Evolutionary conservation across 352 stramenopile genomes (phyloP), one percentile per base, ranked within the genome.

Genomic region (Pythium apleroticum): DNA sequence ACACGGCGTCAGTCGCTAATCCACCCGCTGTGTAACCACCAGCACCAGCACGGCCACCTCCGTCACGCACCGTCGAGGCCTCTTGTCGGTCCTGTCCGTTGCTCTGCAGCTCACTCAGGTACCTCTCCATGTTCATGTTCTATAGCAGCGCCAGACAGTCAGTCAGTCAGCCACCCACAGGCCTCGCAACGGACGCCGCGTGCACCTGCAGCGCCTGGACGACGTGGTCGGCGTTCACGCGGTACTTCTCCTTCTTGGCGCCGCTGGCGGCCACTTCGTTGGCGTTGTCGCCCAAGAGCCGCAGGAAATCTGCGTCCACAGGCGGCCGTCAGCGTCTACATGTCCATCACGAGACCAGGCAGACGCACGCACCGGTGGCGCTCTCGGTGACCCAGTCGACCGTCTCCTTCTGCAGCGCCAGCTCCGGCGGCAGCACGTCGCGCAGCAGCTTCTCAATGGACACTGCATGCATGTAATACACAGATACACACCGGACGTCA

Each of bases 231-330:
- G 75, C 41, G 19, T 73, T 75, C 52, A 93, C 81, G 49, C 84
- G 84, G 53, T 90, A 89, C 60, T 88, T 87, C 43, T 93, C 80
- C 53, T 79, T 86, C 63, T 75, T 86, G 14, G 81, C 71, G 24
- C 57, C 52, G 4, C 50, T 65, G 54, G 86, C 78, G 0, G 84
- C 84, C 11, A 85, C 66, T 3, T 54, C 61, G 50, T 93, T 91
- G 17, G 84, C 77, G 22, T 78, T 72, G 0, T 73, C 55, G 2
- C 82, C 77, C 24, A 93, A 28, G 20, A 73, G 27, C 20, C 72
- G 69, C 49, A 89, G 27, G 33, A 93, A 85, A 28, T 82, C 84
- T 92, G 46, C 2, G 30, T 10, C 30, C 30, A 33, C 17, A 28
- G 8, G 28, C n/a, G n/a, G n/a, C n/a, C n/a, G n/a, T n/a, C n/a